phyloP scores from a whole-genome alignment of 306 rosid genomes.

The Medicago arabica region DNA sequence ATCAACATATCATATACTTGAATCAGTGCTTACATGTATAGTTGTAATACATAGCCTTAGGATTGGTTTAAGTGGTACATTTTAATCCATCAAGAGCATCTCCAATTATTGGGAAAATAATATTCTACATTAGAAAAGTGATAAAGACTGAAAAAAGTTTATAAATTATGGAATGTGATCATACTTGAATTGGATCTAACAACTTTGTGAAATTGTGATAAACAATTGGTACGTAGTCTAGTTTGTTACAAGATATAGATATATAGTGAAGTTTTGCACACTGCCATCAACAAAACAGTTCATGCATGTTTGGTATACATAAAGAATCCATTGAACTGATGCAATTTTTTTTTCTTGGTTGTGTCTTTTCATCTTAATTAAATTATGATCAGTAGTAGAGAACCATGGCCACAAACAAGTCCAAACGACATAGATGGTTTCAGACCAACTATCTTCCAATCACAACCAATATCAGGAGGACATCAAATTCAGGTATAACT shows the following conservation, averaged over 20 bases:
- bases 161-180: not conserved
- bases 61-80: too few relatives aligned
- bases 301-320: not conserved
- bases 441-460: conserved; percentile 53
- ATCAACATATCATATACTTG: not conserved
- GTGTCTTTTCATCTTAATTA: conserved; percentile 23
- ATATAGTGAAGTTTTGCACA: not conserved
- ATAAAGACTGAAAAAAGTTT: too few relatives aligned
- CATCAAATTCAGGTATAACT: conserved; percentile 71
- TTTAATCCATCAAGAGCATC: too few relatives aligned
- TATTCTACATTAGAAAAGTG: too few relatives aligned
- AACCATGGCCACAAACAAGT: conserved; percentile 62
- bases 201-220: not conserved
- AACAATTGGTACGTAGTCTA: not conserved
- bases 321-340: not conserved
- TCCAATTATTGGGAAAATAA: too few relatives aligned
- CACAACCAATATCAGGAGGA: conserved; percentile 55
- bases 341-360: not conserved
- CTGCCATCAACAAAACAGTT: not conserved
- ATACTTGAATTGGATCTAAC: not conserved
- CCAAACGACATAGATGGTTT: conserved; percentile 56
- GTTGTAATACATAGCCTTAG: too few relatives aligned
- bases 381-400: conserved; percentile 56
- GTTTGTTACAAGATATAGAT: not conserved
- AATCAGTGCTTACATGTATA: too few relatives aligned